A percentile compares a stretch with the other conserved stretches of the same genome.
Conservation (phyloP, 768 basidiomycete genomes). For the Fibroporia radiculosa region DNA sequence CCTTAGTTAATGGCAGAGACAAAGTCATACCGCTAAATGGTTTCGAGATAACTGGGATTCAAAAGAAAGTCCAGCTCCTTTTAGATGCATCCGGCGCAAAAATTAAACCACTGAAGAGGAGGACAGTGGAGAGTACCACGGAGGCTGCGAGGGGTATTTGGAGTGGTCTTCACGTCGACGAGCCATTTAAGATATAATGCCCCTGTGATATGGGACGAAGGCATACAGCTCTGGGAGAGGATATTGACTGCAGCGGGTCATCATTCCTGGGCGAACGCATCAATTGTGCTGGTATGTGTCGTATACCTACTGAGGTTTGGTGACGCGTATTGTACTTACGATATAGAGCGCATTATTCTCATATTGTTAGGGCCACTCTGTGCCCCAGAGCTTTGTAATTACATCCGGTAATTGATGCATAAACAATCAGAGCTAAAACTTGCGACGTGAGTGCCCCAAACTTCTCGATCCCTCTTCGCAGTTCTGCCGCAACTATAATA, state of each 20-base stretch:
- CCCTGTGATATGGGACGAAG: too few relatives aligned
- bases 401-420: too few relatives aligned
- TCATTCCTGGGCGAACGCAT: too few relatives aligned
- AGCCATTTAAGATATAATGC: conserved; percentile 46
- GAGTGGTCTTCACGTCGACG: conserved; percentile 80
- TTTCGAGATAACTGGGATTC: conserved; percentile 66
- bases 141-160: conserved; percentile 84
- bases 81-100: conserved; percentile 85
- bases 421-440: too few relatives aligned
- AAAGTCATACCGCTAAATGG: conserved; percentile 80
- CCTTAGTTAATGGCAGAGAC: conserved; percentile 76
- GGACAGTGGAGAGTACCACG: conserved; percentile 68
- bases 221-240: too few relatives aligned
- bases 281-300: too few relatives aligned
- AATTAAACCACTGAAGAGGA: conserved; percentile 69
- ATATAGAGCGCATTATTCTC: too few relatives aligned
- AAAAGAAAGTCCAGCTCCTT: conserved; percentile 73
- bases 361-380: too few relatives aligned
- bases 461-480: neutral
- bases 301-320: too few relatives aligned
- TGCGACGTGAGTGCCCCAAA: neutral
- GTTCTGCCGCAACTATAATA: neutral
- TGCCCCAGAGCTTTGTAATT: too few relatives aligned
- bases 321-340: too few relatives aligned
- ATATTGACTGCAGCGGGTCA: too few relatives aligned